Base-by-base conservation (phyloP, 2,329 filamentous ascomycete species). In the Pseudogymnoascus sp. region DNA sequence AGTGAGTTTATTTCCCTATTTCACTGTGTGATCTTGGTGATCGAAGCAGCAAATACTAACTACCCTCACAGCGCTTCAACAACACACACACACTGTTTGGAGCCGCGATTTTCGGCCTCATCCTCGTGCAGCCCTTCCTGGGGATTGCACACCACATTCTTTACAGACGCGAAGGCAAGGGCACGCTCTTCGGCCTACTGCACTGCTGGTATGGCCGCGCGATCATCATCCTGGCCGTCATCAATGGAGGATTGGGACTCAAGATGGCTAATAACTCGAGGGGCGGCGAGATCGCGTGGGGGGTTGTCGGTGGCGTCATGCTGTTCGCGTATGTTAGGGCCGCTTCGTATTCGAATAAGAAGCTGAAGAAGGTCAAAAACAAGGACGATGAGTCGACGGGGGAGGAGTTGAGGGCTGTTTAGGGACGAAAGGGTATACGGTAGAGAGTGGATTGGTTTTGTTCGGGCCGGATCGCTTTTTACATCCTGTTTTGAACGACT, bases 141-240 rank as follows among this genome's bases (percentile, higher is more conserved):
- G 86, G 86, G 46, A 76, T 77, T 63, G 62, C 83, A 36, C 86
- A 89, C 69, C 86, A 88, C 72, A 68, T 70, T 34, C 73, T 83
- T 69, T 88, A 77, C 72, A 21, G 16, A n/a, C 31, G 36, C 14
- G 36, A 25, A 6, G 31, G 21, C 6, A 67, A 78, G 63, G 78
- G 77, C 69, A 72, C 80, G 62, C 14, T 76, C 40, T 70, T 86
- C 65, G 85, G 83, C 66, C 74, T 86, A 66, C 70, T 76, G 1
- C 86, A 89, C 70, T 81, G 87, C 67, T 88, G 84, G 84, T 85
- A 80, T 68, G 86, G 86, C 9, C 80, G 86, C n/a, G 68, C 75
- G 1, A 72, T 88, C 49, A 82, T 89, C 66, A 63, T 82, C 14
- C 70, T 88, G 3, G 86, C 84, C 25, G 77, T 88, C 49, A 71